phyloP scores from a whole-genome alignment of 2,329 filamentous ascomycete genomes.

The Cladosporium oxysporum region DNA sequence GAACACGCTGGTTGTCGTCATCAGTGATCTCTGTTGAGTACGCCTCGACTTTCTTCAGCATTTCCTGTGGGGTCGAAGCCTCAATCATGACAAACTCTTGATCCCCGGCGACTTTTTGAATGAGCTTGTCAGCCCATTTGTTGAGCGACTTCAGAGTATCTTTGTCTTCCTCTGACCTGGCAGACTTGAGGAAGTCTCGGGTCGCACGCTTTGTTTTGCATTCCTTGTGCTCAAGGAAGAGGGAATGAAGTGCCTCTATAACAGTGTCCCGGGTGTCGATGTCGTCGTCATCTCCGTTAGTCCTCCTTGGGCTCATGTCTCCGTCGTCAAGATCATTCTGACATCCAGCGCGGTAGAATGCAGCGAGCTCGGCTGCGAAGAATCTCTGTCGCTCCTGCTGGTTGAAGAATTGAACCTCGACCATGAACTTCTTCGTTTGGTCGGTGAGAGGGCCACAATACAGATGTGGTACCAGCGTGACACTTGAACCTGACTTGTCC shows the following conservation, averaged over 20 bases:
- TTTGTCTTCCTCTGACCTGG: background rate
- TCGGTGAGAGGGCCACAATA: constrained; percentile 18
- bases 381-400: constrained; percentile 19
- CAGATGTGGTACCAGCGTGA: constrained; percentile 26
- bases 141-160: background rate
- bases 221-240: constrained; percentile 24
- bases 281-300: constrained; percentile 9
- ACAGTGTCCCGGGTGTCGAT: constrained; percentile 10
- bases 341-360: constrained; percentile 21
- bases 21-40: constrained; percentile 20
- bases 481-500: constrained; percentile 23
- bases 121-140: constrained; percentile 6
- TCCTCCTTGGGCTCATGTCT: constrained; percentile 1
- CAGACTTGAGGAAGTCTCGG: constrained; percentile 5
- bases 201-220: constrained; percentile 5
- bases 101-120: background rate
- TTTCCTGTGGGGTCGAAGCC: constrained; percentile 20
- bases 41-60: constrained; percentile 20
- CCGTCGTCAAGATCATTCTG: constrained; percentile 2
- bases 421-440: constrained; percentile 25
- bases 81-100: constrained; percentile 11
- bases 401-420: constrained; percentile 26
- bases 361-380: constrained; percentile 9
- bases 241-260: constrained; percentile 16
- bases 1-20: background rate